phyloP scores from a whole-genome alignment of 305 asterid genomes.

The Fraxinus velutina region DNA sequence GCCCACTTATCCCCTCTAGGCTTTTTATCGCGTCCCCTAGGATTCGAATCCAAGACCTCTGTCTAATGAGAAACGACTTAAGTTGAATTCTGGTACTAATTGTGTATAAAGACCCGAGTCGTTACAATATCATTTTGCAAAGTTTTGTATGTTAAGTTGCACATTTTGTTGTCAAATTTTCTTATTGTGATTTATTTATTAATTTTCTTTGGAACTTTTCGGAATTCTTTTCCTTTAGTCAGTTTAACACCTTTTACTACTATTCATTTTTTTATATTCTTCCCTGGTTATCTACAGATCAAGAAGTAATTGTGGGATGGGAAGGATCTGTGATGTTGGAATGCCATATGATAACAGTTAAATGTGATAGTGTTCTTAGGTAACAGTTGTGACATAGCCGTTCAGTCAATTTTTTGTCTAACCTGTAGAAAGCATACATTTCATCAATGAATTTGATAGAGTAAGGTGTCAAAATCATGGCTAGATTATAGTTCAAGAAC shows the following conservation, averaged over 20 bases:
- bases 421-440: background rate
- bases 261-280: background rate
- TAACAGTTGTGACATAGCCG: background rate
- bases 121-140: background rate
- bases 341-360: background rate
- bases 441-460: background rate
- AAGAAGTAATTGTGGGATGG: background rate
- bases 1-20: background rate
- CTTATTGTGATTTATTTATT: background rate
- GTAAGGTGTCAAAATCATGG: background rate
- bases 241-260: background rate
- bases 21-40: background rate
- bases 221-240: background rate
- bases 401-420: background rate
- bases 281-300: background rate
- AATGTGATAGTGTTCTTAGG: background rate
- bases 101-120: background rate
- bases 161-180: background rate
- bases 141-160: background rate
- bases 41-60: background rate
- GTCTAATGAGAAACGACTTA: background rate
- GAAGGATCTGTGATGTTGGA: background rate
- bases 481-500: background rate
- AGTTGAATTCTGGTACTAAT: background rate
- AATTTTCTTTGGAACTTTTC: background rate